Percentiles rank a stretch among this genome's conserved stretches.
phyloP scores from a whole-genome alignment of 495 filamentous ascomycete genomes.

The Penicillium atrosanguineum region DNA sequence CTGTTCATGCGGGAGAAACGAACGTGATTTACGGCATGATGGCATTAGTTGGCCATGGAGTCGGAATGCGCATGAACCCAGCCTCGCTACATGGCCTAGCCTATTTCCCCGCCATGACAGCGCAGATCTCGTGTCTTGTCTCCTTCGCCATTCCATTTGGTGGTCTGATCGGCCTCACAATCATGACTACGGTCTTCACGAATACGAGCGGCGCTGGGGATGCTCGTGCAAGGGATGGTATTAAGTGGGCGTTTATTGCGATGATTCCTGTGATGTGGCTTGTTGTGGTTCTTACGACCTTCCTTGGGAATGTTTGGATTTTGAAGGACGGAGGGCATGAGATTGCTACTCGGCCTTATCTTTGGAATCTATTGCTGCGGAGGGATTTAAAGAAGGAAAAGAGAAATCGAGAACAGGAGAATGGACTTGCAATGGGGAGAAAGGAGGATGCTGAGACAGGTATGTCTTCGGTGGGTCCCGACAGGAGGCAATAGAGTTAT shows the following conservation, averaged over 20 bases:
- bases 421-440: neutral
- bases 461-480: neutral
- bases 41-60: constrained; percentile 55
- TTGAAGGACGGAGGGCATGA: constrained; percentile 26
- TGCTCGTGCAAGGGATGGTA: constrained; percentile 32
- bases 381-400: neutral
- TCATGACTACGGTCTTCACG: constrained; percentile 62
- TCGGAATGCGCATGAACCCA: constrained; percentile 50
- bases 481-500: neutral
- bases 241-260: constrained; percentile 55
- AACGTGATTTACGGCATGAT: constrained; percentile 57
- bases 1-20: constrained; percentile 36
- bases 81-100: constrained; percentile 51
- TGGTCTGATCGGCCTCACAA: constrained; percentile 54
- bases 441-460: neutral
- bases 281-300: constrained; percentile 39
- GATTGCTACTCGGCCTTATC: constrained; percentile 11
- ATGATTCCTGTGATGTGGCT: constrained; percentile 54
- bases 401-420: constrained; percentile 1
- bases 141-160: constrained; percentile 54
- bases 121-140: constrained; percentile 50
- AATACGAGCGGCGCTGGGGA: constrained; percentile 44
- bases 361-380: constrained; percentile 13
- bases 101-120: constrained; percentile 50
- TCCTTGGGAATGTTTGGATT: constrained; percentile 57